Evolutionary conservation across 305 asterid species (phyloP).

Genomic region (Fraxinus nigra): DNA sequence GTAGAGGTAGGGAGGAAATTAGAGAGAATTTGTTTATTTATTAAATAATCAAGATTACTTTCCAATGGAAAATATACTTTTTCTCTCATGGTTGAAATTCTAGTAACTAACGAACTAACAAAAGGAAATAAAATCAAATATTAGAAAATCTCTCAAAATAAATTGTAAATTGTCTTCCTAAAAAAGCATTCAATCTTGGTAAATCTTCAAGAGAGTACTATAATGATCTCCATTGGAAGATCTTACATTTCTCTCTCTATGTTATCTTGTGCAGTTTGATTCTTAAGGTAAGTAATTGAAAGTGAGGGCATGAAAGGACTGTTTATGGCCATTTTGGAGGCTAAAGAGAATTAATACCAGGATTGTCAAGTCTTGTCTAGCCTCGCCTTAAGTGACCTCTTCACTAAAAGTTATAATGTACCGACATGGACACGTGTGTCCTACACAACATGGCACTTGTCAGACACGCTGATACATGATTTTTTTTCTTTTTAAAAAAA

Average conservation of each 20-base stretch:
- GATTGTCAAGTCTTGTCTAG: background rate
- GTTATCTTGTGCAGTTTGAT: background rate
- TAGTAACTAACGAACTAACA: background rate
- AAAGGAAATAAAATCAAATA: background rate
- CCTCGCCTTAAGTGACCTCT: background rate
- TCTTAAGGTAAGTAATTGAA: background rate
- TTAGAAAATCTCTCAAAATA: background rate
- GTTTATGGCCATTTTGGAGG: background rate
- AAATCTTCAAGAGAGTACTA: background rate
- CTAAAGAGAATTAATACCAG: background rate
- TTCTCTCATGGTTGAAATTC: background rate
- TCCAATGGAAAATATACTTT: background rate
- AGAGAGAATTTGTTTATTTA: background rate
- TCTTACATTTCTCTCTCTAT: background rate
- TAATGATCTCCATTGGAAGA: background rate
- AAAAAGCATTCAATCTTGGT: background rate
- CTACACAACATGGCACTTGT: background rate
- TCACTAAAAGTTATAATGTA: background rate
- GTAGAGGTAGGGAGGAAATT: background rate
- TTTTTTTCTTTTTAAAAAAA: no score
- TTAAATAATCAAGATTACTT: background rate
- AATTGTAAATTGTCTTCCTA: background rate
- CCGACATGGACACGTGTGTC: no score
- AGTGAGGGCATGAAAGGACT: background rate
- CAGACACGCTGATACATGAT: no score